Evolutionary conservation across 306 rosid species (phyloP).

Genomic region (Cucumis melo): DNA sequence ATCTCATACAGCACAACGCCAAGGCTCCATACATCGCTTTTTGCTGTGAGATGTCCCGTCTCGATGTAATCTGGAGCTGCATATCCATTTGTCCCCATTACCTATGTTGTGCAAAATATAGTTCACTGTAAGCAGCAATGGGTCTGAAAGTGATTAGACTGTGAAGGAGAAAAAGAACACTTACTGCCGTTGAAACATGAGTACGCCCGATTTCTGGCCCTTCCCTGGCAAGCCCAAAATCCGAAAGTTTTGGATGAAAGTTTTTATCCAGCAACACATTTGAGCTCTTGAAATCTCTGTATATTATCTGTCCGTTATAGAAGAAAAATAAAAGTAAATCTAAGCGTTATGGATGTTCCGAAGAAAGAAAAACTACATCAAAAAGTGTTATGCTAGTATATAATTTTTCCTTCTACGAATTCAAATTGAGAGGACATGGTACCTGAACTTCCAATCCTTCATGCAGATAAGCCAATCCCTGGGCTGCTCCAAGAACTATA

Average conservation of each 20-base stretch:
- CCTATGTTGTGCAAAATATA: conserved; percentile 23
- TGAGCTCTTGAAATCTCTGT: conserved; percentile 62
- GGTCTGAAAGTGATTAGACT: neutral
- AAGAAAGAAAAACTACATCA: neutral
- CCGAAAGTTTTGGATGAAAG: conserved; percentile 67
- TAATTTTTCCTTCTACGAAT: neutral
- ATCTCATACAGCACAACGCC: conserved; percentile 76
- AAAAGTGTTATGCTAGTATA: neutral
- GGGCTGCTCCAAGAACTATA: conserved; percentile 57
- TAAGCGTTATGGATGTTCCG: neutral
- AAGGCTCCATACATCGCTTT: conserved; percentile 86
- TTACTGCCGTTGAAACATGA: conserved; percentile 89
- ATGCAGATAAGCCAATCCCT: conserved; percentile 66
- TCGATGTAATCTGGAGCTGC: conserved; percentile 87
- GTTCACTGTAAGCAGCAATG: neutral
- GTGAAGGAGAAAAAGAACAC: conserved; percentile 13
- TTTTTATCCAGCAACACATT: conserved; percentile 63
- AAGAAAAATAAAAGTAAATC: neutral
- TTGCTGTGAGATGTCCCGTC: conserved; percentile 77
- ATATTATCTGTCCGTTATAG: conserved; percentile 40
- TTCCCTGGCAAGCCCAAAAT: conserved; percentile 87
- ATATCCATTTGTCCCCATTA: conserved; percentile 73
- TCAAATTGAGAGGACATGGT: neutral
- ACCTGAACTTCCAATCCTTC: conserved; percentile 84
- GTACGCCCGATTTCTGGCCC: conserved; percentile 61